A percentile compares a stretch with the other conserved stretches of the same genome.
These are phyloP conservation scores for Rhodofomes roseus DNA, from an alignment of 1,284 basidiomycete species.

Conservation along the genomic window DNA sequence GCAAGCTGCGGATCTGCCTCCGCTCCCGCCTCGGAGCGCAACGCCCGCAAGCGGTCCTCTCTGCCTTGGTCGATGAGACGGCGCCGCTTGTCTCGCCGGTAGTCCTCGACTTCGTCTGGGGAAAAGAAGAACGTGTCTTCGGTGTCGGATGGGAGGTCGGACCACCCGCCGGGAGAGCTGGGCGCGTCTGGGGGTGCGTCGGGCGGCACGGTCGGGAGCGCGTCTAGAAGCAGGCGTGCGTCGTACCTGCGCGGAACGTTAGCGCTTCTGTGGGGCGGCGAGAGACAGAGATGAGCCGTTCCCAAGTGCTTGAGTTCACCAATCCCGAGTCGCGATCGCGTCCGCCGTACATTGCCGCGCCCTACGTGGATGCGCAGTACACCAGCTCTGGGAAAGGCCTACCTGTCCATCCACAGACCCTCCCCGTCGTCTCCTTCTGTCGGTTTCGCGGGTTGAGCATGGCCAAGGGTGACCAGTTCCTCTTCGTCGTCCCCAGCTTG, in stretches of 20 bases:
- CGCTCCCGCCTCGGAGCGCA: constrained; percentile 41
- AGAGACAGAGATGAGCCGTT: constrained; percentile 11
- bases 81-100: constrained; percentile 61
- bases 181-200: constrained; percentile 11
- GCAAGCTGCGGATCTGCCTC: constrained; percentile 18
- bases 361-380: constrained; percentile 7
- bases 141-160: constrained; percentile 75
- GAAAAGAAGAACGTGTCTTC: constrained; percentile 81
- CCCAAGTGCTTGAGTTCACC: background rate
- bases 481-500: constrained; percentile 10
- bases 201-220: constrained; percentile 29
- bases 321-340: background rate
- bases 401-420: constrained; percentile 61
- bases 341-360: background rate
- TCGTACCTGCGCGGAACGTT: constrained; percentile 59
- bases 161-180: constrained; percentile 65
- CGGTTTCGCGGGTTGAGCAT: background rate
- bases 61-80: constrained; percentile 55
- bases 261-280: constrained; percentile 2
- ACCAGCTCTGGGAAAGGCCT: constrained; percentile 30
- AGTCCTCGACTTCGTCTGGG: constrained; percentile 62
- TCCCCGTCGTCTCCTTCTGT: constrained; percentile 7
- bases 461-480: constrained; percentile 11
- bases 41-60: constrained; percentile 60
- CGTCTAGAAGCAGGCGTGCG: constrained; percentile 66